Percentiles rank a stretch among this genome's conserved stretches.
phyloP scores from a whole-genome alignment of 2,329 filamentous ascomycete species.

The Elsinoe arachidis region DNA sequence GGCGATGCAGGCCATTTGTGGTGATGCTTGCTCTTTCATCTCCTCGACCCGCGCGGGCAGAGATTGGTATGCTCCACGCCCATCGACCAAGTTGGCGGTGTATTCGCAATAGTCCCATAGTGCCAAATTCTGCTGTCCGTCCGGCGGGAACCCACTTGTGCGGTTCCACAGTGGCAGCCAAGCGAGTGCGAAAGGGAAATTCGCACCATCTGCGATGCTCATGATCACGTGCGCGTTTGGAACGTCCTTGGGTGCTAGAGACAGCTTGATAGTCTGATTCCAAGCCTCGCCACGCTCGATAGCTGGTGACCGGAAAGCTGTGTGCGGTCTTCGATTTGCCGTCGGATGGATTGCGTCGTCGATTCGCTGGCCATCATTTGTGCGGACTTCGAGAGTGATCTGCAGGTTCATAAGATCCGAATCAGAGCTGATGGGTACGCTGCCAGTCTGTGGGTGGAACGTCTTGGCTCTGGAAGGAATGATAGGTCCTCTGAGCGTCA shows the following conservation, averaged over 20 bases:
- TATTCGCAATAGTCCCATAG: slow-evolving; percentile 89
- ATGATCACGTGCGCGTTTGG: slow-evolving; percentile 77
- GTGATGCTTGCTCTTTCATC: slow-evolving; percentile 34
- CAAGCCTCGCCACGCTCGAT: slow-evolving; percentile 71
- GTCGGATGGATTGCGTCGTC: slow-evolving; percentile 81
- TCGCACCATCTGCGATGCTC: slow-evolving; percentile 77
- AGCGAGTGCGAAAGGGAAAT: slow-evolving; percentile 80
- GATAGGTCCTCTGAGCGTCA: slow-evolving; percentile 73
- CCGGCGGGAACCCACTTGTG: slow-evolving; percentile 33
- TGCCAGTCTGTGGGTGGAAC: slow-evolving; percentile 68
- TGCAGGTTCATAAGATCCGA: slow-evolving; percentile 68
- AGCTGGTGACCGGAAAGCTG: slow-evolving; percentile 80
- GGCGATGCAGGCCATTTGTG: slow-evolving; percentile 69
- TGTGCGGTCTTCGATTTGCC: slow-evolving; percentile 69
- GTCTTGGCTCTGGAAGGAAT: slow-evolving; percentile 59
- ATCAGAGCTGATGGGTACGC: slow-evolving; percentile 59
- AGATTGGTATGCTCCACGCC: slow-evolving; percentile 78
- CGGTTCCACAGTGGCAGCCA: slow-evolving; percentile 93
- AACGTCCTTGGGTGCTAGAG: slow-evolving; percentile 71
- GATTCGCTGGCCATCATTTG: slow-evolving; percentile 67
- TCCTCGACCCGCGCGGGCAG: slow-evolving; percentile 53
- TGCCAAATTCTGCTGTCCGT: slow-evolving; percentile 54
- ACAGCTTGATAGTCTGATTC: slow-evolving; percentile 80
- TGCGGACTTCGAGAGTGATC: slow-evolving; percentile 79
- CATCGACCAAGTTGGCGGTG: slow-evolving; percentile 63